phyloP scores from a whole-genome alignment of 2,329 filamentous ascomycete species.

The Periconia sp. region DNA sequence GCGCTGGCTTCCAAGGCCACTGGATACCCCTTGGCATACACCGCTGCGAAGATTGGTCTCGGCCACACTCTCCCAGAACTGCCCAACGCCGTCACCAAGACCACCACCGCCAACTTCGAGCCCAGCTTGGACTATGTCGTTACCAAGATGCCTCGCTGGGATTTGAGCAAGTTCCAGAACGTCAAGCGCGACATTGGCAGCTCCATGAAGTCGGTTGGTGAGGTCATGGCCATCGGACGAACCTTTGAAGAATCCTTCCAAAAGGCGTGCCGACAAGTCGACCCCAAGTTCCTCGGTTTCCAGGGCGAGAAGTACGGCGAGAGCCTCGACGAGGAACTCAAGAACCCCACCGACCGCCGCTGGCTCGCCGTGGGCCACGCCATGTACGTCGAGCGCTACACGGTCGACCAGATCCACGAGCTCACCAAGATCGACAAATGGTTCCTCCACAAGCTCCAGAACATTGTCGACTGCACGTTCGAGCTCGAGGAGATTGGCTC shows the following conservation, averaged over 20 bases:
- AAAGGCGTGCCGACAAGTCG: conserved; percentile 96
- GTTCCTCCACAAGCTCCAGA: conserved; percentile 98
- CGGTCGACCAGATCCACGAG: conserved; percentile 87
- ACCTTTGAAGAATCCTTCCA: conserved; percentile 99
- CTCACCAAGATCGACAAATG: conserved; percentile 99
- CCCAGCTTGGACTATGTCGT: conserved; percentile 97
- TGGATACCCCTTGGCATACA: conserved; percentile 95
- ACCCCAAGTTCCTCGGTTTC: conserved; percentile 88
- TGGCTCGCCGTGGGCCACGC: conserved; percentile 98
- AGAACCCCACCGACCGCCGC: conserved; percentile 91
- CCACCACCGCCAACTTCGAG: conserved; percentile 98
- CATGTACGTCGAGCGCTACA: conserved; percentile 96
- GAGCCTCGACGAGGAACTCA: conserved; percentile 83
- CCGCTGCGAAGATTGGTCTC: conserved; percentile 95
- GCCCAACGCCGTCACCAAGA: conserved; percentile 97
- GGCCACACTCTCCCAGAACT: conserved; percentile 94
- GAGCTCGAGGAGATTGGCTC: conserved; percentile 84
- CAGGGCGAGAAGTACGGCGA: conserved; percentile 89
- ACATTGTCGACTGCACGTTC: conserved; percentile 87
- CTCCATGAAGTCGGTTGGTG: conserved; percentile 98
- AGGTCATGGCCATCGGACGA: conserved; percentile 98
- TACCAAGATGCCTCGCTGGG: conserved; percentile 98
- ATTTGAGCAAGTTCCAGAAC: conserved; percentile 98
- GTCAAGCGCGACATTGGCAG: conserved; percentile 97
- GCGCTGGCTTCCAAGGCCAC: conserved; percentile 97